These are phyloP conservation scores for Aphanomyces invadans DNA, from an alignment of 352 stramenopile genomes.

Conservation along the genomic window DNA sequence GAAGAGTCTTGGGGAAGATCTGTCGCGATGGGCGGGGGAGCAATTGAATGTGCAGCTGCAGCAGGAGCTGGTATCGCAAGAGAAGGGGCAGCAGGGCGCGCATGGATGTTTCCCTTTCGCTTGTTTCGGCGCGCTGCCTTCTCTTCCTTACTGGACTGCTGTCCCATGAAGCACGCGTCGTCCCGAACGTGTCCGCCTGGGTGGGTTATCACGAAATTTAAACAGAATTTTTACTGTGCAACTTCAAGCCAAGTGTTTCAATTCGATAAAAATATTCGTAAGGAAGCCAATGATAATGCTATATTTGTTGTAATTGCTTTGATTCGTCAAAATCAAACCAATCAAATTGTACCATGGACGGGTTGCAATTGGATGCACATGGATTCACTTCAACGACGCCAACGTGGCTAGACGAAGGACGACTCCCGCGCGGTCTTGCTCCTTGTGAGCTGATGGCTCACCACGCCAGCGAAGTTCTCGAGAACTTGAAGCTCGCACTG, in stretches of 20 bases:
- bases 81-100: background rate
- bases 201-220: too few species aligned
- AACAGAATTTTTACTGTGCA: too few species aligned
- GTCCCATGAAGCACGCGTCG: conserved; percentile 2
- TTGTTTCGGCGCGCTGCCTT: conserved; percentile 9
- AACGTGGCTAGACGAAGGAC: background rate
- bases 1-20: background rate
- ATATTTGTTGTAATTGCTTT: too few species aligned
- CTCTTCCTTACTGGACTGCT: conserved; percentile 15
- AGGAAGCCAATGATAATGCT: too few species aligned
- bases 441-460: background rate
- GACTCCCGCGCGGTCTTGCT: background rate
- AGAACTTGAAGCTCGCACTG: conserved; percentile 5
- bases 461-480: background rate
- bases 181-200: too few species aligned
- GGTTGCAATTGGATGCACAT: too few species aligned
- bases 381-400: too few species aligned
- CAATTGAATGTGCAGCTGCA: background rate
- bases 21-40: background rate
- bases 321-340: background rate
- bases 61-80: background rate
- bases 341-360: too few species aligned
- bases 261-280: too few species aligned
- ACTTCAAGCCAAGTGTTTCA: background rate
- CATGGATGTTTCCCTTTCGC: conserved; percentile 1